phyloP scores from a whole-genome alignment of 768 basidiomycete genomes.

The Baorangia bicolor region DNA sequence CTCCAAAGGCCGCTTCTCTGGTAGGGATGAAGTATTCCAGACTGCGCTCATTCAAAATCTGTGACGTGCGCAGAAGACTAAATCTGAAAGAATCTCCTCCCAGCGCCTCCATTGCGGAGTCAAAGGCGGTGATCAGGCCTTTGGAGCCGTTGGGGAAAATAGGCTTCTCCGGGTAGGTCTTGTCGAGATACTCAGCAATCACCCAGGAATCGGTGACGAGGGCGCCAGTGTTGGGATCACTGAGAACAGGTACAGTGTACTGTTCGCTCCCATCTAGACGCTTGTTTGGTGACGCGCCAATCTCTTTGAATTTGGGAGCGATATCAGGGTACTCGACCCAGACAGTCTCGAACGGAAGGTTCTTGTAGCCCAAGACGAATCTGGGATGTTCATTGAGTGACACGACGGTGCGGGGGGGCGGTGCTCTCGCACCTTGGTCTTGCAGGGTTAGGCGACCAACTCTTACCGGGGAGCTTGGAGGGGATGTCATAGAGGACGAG shows the following conservation, averaged over 20 bases:
- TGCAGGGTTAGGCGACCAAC: slow-evolving; percentile 39
- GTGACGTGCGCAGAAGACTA: slow-evolving; percentile 21
- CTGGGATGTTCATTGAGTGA: slow-evolving; percentile 16
- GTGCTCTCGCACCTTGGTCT: slow-evolving; percentile 33
- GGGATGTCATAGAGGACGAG: slow-evolving; percentile 40
- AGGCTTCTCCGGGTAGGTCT: slow-evolving; percentile 33
- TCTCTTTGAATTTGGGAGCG: slow-evolving; percentile 19
- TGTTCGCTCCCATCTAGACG: slow-evolving; percentile 14
- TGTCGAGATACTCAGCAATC: slow-evolving; percentile 38
- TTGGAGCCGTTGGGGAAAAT: slow-evolving; percentile 25
- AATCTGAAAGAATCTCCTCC: slow-evolving; percentile 3
- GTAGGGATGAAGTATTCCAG: slow-evolving; percentile 38
- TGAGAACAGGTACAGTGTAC: slow-evolving; percentile 36
- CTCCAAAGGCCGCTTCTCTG: slow-evolving; percentile 33
- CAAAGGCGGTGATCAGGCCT: slow-evolving; percentile 24
- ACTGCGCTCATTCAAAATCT: slow-evolving; percentile 36
- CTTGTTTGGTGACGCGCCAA: slow-evolving; percentile 26
- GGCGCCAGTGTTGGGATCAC: slow-evolving; percentile 31
- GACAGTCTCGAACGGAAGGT: slow-evolving; percentile 32
- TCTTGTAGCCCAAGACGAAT: slow-evolving; percentile 32
- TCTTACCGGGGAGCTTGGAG: slow-evolving; percentile 28
- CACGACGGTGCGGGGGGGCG: neutral
- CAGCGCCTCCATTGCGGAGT: neutral
- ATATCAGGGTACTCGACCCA: slow-evolving; percentile 39
- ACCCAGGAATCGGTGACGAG: slow-evolving; percentile 31